These are phyloP conservation scores for Acacia crassicarpa DNA, from an alignment of 306 rosid species.

Conservation along the genomic window DNA sequence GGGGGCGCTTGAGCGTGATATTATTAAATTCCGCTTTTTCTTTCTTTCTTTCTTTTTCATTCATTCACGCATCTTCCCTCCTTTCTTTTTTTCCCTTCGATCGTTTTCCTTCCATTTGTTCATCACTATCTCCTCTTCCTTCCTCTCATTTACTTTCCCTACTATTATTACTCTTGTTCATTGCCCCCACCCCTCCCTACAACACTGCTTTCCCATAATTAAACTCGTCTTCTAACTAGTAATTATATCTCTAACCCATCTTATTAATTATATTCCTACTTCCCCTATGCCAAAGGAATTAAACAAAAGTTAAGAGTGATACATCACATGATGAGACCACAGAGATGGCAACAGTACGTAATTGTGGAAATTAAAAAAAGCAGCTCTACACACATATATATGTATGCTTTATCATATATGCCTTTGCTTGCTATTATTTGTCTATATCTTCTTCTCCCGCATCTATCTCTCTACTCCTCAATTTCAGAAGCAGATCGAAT, in stretches of 20 bases:
- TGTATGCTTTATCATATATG: no score
- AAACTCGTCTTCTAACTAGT: no score
- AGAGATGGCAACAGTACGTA: constrained; percentile 28
- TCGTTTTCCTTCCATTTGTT: constrained; percentile 28
- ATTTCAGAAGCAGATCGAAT: neutral
- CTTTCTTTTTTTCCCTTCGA: neutral
- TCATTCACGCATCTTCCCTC: constrained; percentile 32
- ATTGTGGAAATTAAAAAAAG: no score
- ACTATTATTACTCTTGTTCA: no score
- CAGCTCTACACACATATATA: no score
- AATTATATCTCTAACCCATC: no score
- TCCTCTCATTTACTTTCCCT: neutral
- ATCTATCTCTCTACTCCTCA: constrained; percentile 29
- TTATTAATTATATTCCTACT: neutral
- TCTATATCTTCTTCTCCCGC: neutral
- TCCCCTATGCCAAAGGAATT: neutral
- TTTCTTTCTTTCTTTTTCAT: constrained; percentile 39
- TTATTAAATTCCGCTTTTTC: constrained; percentile 40
- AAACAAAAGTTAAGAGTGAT: constrained; percentile 27
- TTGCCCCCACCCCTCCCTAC: no score
- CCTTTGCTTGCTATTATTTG: no score
- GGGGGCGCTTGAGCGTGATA: constrained; percentile 70
- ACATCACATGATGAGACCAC: constrained; percentile 28
- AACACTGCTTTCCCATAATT: no score
- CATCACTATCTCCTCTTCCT: neutral